Conservation (phyloP, 768 basidiomycete genomes). For the Macrolepiota fuliginosa region DNA sequence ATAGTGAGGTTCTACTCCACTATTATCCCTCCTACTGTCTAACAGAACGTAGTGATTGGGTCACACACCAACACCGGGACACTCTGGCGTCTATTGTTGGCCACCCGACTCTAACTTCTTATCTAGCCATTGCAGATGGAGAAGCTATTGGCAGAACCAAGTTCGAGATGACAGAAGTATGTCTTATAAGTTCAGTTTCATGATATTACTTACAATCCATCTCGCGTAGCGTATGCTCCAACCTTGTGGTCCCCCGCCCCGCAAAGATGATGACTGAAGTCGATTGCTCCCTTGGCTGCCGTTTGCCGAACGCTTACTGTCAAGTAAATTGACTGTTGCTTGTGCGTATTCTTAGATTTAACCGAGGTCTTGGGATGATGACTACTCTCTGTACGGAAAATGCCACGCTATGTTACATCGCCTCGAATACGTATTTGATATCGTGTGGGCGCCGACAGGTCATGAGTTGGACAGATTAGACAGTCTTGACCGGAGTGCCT, state of each 20-base stretch:
- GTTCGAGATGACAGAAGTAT: constrained; percentile 96
- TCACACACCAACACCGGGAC: constrained; percentile 96
- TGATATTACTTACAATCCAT: constrained; percentile 8
- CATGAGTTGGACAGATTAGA: background rate
- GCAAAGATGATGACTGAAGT: constrained; percentile 76
- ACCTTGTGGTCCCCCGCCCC: constrained; percentile 89
- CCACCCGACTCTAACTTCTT: constrained; percentile 83
- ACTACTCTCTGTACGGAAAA: background rate
- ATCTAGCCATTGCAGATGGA: constrained; percentile 90
- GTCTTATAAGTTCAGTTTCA: constrained; percentile 15
- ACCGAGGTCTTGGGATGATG: constrained; percentile 6
- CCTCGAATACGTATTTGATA: background rate
- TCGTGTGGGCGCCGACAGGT: too few relatives aligned
- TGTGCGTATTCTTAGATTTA: constrained; percentile 9
- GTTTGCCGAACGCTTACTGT: background rate
- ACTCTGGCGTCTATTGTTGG: constrained; percentile 92
- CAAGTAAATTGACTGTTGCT: background rate
- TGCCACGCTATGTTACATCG: background rate
- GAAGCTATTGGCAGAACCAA: constrained; percentile 86
- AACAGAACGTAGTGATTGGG: constrained; percentile 74
- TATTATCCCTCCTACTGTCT: constrained; percentile 2
- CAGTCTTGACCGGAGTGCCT: background rate
- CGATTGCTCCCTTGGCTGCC: background rate
- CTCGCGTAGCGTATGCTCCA: constrained; percentile 81
- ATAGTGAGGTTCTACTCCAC: constrained; percentile 59